These are phyloP conservation scores for Centella asiatica DNA, from an alignment of 129 eudicot species.

Conservation along the genomic window DNA sequence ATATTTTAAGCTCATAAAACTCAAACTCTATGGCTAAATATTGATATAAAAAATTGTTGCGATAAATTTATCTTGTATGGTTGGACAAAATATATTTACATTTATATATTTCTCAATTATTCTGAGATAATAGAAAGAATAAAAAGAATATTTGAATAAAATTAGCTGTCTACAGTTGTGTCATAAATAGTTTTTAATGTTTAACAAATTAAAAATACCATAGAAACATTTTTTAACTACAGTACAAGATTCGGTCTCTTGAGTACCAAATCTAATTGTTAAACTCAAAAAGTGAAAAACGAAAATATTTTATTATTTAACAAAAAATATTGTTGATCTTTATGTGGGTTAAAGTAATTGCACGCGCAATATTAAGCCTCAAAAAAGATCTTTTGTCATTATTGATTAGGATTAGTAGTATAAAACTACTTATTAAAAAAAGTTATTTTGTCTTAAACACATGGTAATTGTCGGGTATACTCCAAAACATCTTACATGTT, in stretches of 20 bases:
- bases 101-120: too few relatives aligned
- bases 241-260: neutral
- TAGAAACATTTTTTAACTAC: too few relatives aligned
- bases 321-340: neutral
- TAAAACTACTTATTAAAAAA: neutral
- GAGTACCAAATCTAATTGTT: neutral
- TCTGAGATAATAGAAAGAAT: too few relatives aligned
- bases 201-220: too few relatives aligned
- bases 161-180: neutral
- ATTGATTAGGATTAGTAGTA: neutral
- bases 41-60: too few relatives aligned
- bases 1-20: too few relatives aligned
- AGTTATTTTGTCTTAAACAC: neutral
- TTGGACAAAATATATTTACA: too few relatives aligned
- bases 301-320: neutral
- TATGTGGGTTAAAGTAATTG: conserved; percentile 6
- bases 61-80: too few relatives aligned
- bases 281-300: neutral
- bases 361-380: conserved; percentile 7
- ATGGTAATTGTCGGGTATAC: neutral
- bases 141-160: too few relatives aligned
- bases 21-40: too few relatives aligned
- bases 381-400: conserved; percentile 10
- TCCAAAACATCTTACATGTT: neutral
- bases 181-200: neutral